Conservation (phyloP, 495 filamentous ascomycete species). For the Aspergillus carlsbadensis region DNA sequence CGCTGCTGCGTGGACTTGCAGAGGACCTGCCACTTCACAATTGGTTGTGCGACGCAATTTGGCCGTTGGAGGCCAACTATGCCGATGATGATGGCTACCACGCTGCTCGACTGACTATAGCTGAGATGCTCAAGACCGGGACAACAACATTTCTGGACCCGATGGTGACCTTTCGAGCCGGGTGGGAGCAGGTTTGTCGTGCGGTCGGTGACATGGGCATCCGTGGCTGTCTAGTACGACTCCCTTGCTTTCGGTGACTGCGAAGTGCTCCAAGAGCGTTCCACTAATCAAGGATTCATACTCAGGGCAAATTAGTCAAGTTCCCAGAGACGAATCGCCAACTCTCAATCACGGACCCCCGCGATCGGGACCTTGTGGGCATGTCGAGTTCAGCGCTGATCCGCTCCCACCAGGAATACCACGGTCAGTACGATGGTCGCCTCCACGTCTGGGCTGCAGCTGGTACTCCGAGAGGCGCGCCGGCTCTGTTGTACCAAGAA, state of each 20-base stretch:
- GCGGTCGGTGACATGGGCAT: constrained; percentile 43
- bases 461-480: constrained; percentile 39
- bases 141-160: constrained; percentile 48
- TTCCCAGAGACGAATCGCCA: constrained; percentile 31
- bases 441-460: constrained; percentile 46
- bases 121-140: constrained; percentile 45
- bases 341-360: constrained; percentile 31
- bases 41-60: constrained; percentile 44
- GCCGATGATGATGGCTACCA: constrained; percentile 36
- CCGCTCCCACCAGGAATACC: constrained; percentile 22
- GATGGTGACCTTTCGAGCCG: constrained; percentile 43
- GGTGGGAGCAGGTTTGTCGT: constrained; percentile 36
- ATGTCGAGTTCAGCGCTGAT: constrained; percentile 30
- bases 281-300: too few relatives aligned
- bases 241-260: too few relatives aligned
- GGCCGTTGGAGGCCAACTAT: constrained; percentile 42
- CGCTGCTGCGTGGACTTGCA: constrained; percentile 40
- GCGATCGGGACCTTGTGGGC: constrained; percentile 28
- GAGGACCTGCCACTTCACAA: constrained; percentile 41
- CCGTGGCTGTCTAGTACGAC: constrained; percentile 37
- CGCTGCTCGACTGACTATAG: constrained; percentile 40
- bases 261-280: too few relatives aligned
- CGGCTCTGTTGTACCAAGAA: constrained; percentile 20
- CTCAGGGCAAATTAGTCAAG: constrained; percentile 38
- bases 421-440: constrained; percentile 31